Conservation (phyloP, 2,329 filamentous ascomycete species). For the Sclerotinia nivalis region DNA sequence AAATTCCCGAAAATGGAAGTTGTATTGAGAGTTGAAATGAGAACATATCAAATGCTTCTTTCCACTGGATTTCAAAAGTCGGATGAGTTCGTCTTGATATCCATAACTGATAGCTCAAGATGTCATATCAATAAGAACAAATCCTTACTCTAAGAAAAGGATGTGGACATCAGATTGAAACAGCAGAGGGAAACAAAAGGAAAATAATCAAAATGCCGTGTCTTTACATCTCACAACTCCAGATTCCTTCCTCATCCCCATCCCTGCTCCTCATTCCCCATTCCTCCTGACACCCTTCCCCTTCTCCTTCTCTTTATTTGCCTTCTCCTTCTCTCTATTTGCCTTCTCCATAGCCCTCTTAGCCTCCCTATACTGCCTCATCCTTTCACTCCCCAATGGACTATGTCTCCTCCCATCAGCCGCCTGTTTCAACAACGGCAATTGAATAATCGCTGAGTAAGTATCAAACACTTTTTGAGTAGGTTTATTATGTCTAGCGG, state of each 20-base stretch:
- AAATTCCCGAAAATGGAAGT: too few relatives aligned
- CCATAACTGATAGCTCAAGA: too few relatives aligned
- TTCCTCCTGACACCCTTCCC: neutral
- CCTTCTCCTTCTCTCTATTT: constrained; percentile 24
- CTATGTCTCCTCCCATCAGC: constrained; percentile 48
- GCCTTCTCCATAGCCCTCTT: constrained; percentile 46
- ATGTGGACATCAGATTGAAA: too few relatives aligned
- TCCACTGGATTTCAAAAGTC: too few relatives aligned
- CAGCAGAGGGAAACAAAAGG: too few relatives aligned
- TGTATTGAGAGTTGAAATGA: too few relatives aligned
- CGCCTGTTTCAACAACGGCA: constrained; percentile 50
- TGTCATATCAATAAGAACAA: too few relatives aligned
- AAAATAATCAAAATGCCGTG: neutral
- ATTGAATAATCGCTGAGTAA: constrained; percentile 51
- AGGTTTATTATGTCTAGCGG: constrained; percentile 47
- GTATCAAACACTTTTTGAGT: constrained; percentile 50
- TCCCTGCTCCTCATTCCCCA: neutral
- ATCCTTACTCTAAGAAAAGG: too few relatives aligned
- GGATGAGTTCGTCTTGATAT: too few relatives aligned
- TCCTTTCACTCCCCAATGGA: constrained; percentile 45
- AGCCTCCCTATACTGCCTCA: constrained; percentile 46
- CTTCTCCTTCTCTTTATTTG: neutral
- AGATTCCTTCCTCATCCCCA: too few relatives aligned
- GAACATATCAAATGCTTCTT: too few relatives aligned
- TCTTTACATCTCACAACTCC: too few relatives aligned